These are phyloP conservation scores for Colletotrichum sp. DNA, from an alignment of 2,329 filamentous ascomycete species.

Conservation along the genomic window DNA sequence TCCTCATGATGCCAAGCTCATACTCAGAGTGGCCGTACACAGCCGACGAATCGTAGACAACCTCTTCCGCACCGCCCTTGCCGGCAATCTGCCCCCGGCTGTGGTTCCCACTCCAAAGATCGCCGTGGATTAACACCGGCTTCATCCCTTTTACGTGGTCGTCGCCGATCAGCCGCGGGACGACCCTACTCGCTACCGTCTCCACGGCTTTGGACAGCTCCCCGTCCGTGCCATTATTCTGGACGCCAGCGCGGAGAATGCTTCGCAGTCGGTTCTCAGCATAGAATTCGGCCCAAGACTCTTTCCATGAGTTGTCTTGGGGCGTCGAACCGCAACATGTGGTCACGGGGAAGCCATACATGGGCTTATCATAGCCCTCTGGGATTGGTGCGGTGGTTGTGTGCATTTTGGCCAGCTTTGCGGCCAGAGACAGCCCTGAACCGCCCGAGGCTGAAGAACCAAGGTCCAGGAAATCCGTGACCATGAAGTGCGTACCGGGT, in stretches of 20 bases:
- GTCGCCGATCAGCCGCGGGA: slow-evolving; percentile 77
- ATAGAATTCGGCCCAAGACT: slow-evolving; percentile 86
- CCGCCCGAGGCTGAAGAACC: slow-evolving; percentile 43
- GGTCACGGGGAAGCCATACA: slow-evolving; percentile 83
- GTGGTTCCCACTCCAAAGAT: slow-evolving; percentile 92
- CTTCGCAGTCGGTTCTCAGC: slow-evolving; percentile 73
- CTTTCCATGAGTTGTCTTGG: slow-evolving; percentile 77
- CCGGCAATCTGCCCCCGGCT: slow-evolving; percentile 65
- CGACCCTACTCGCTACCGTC: slow-evolving; percentile 64
- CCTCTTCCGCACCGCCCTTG: slow-evolving; percentile 63
- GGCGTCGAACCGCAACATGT: slow-evolving; percentile 87
- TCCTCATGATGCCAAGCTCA: slow-evolving; percentile 91
- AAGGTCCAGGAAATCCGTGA: slow-evolving; percentile 82
- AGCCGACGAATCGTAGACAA: slow-evolving; percentile 81
- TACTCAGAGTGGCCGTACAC: slow-evolving; percentile 90
- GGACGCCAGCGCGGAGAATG: slow-evolving; percentile 63
- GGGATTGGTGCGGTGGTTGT: slow-evolving; percentile 73
- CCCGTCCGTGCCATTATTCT: slow-evolving; percentile 66
- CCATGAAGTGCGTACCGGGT: slow-evolving; percentile 59
- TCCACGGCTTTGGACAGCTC: slow-evolving; percentile 70
- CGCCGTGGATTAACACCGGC: slow-evolving; percentile 88
- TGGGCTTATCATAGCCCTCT: slow-evolving; percentile 57
- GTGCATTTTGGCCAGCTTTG: slow-evolving; percentile 81
- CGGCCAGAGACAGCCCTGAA: slow-evolving; percentile 65
- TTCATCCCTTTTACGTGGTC: slow-evolving; percentile 65